Percentiles rank a stretch among this genome's conserved stretches.
Evolutionary conservation across 73 alveolate species (phyloP).

Genomic region (Paramecium pentaurelia): DNA sequence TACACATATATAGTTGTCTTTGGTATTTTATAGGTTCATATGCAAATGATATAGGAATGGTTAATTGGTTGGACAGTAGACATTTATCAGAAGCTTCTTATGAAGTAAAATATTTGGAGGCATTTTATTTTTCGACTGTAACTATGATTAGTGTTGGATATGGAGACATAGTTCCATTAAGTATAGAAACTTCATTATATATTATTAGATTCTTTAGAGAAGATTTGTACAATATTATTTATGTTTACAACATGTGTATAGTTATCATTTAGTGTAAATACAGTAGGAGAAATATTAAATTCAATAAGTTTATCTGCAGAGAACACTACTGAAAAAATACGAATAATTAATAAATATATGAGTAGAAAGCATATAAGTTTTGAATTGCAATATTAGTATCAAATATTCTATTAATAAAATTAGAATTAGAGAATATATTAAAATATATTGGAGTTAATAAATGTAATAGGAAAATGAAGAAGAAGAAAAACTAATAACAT

Average conservation of each 20-base stretch:
- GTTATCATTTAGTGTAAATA: conserved; percentile 17
- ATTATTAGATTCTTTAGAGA: background rate
- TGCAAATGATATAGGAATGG: background rate
- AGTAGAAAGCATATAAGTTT: background rate
- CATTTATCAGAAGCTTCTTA: background rate
- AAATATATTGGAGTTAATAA: conserved; percentile 42
- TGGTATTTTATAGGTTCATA: conserved; percentile 8
- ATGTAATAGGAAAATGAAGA: background rate
- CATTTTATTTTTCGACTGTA: conserved; percentile 47
- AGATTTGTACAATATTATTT: background rate
- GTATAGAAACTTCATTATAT: background rate
- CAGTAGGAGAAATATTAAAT: conserved; percentile 29
- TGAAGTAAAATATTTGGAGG: conserved; percentile 17
- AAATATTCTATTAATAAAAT: background rate
- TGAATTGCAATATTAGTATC: conserved; percentile 21
- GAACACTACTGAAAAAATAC: conserved; percentile 24
- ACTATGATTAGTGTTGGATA: conserved; percentile 59
- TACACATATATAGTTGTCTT: background rate
- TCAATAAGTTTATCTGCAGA: background rate
- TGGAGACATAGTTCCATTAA: conserved; percentile 53
- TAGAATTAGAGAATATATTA: conserved; percentile 27
- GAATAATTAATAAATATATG: conserved; percentile 33
- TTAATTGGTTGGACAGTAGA: background rate
- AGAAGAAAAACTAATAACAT: background rate
- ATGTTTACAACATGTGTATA: conserved; percentile 24